These are phyloP conservation scores for Tolypocladium capitatum DNA, from an alignment of 2,329 filamentous ascomycete species.

Conservation along the genomic window DNA sequence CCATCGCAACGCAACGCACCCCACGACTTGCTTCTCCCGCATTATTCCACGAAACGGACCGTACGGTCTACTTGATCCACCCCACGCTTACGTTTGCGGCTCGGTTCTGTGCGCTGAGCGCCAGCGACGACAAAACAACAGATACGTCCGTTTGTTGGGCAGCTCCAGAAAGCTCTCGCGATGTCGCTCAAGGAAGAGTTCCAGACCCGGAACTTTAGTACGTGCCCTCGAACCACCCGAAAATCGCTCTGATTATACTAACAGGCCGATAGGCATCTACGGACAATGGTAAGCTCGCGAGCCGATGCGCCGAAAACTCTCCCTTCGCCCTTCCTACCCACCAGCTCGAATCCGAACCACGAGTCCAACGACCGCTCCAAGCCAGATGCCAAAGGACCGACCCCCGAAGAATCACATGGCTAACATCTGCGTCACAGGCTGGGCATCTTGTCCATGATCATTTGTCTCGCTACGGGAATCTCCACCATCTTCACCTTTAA, in stretches of 20 bases:
- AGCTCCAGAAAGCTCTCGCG: slow-evolving; percentile 22
- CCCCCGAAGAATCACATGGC: not conserved
- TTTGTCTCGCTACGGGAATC: slow-evolving; percentile 57
- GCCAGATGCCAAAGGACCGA: not conserved
- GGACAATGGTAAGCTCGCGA: slow-evolving; percentile 53
- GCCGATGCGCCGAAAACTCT: not conserved
- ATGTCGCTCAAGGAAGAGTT: slow-evolving; percentile 64
- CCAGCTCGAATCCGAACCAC: not conserved
- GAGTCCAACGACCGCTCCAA: not conserved
- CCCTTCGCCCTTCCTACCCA: not conserved
- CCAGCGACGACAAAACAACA: slow-evolving; percentile 4
- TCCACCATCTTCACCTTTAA: slow-evolving; percentile 50
- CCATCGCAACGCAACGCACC: not conserved
- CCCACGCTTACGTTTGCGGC: not conserved
- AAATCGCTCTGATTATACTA: not conserved
- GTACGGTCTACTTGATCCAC: not conserved
- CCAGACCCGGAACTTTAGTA: slow-evolving; percentile 62
- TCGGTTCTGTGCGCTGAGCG: slow-evolving; percentile 2
- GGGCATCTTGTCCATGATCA: slow-evolving; percentile 56
- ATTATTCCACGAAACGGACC: not conserved
- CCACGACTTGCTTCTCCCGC: not conserved
- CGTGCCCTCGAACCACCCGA: slow-evolving; percentile 16
- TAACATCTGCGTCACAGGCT: slow-evolving; percentile 32
- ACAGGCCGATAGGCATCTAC: slow-evolving; percentile 47
- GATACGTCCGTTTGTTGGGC: not conserved